Evolutionary conservation across 495 filamentous ascomycete species (phyloP), one percentile per base, ranked within the genome.

Genomic region (Penicillium nucicola): DNA sequence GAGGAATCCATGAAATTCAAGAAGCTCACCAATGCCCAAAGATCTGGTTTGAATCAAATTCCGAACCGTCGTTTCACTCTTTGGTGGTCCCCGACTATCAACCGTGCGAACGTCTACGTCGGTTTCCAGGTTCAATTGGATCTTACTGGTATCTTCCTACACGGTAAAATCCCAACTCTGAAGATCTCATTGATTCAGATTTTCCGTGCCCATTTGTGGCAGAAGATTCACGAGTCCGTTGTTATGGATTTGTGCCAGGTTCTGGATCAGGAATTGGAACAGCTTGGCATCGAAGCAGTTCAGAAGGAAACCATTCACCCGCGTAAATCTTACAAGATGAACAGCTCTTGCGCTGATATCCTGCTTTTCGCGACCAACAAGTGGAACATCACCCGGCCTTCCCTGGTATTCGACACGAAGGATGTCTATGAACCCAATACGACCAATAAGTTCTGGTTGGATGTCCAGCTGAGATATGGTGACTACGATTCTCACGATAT

Each of bases 291-390:
- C 52, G 93, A 99, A 69, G 93, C 93, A 4, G 95, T 99, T 14
- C 95, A 99, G 67, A 99, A 99, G 73, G 95, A 99, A 75, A 97
- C 93, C 0, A 99, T 99, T 57, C 95, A 99, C 79, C 95, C 95
- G 36, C 83, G 95, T 81, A 99, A 99, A 70, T 97, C 93, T 0
- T 99, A 99, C 80, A 99, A 99, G 82, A 99, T 99, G 95, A 99
- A 99, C 78, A 97, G 92, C 66, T 97, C 93, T 36, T 99, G 95
- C 69, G 95, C 95, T 13, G 95, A 99, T 72, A 97, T 99, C 55
- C 78, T 97, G 37, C 83, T 99, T 34, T 99, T 99, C 63, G 95
- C 95, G 14, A 96, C 89, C 44, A 93, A 96, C 74, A 99, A 97
- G 65, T 99, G 95, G 95, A 97, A 95, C 56, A 92, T 97, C 35